Evolutionary conservation across 139 green algal species (phyloP).

Genomic region (Chlorella sp.): DNA sequence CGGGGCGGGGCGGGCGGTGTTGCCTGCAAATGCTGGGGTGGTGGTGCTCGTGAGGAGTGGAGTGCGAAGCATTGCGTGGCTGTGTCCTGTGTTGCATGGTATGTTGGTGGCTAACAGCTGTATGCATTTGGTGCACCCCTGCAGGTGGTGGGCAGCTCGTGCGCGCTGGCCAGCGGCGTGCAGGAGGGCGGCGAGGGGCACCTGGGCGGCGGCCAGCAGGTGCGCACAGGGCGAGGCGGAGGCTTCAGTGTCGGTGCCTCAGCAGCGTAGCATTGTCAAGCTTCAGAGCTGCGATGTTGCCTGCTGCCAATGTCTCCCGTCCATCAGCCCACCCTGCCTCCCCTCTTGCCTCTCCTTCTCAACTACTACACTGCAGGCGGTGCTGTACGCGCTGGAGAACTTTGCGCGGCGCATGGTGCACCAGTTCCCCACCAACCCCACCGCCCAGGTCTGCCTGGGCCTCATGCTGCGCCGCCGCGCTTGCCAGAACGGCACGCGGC

Average conservation of each 20-base stretch:
- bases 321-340: background rate
- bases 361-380: background rate
- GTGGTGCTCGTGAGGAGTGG: no score
- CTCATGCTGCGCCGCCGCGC: constrained; percentile 64
- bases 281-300: no score
- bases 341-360: background rate
- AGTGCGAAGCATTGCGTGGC: no score
- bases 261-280: no score
- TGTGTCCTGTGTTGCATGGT: no score
- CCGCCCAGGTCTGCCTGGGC: constrained; percentile 53
- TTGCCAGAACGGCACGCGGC: constrained; percentile 25
- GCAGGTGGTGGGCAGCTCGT: constrained; percentile 57
- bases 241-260: background rate
- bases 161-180: constrained; percentile 57
- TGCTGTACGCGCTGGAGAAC: constrained; percentile 49
- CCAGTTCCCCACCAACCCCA: constrained; percentile 53
- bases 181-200: constrained; percentile 44
- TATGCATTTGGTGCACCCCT: constrained; percentile 22
- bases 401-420: constrained; percentile 52
- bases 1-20: no score
- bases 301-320: background rate
- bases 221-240: background rate
- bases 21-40: no score
- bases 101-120: no score
- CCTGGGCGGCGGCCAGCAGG: constrained; percentile 32